Evolutionary conservation across 176 grass and related monocot species (phyloP), one percentile per base, ranked within the genome.

Genomic region (Avena atlantica): DNA sequence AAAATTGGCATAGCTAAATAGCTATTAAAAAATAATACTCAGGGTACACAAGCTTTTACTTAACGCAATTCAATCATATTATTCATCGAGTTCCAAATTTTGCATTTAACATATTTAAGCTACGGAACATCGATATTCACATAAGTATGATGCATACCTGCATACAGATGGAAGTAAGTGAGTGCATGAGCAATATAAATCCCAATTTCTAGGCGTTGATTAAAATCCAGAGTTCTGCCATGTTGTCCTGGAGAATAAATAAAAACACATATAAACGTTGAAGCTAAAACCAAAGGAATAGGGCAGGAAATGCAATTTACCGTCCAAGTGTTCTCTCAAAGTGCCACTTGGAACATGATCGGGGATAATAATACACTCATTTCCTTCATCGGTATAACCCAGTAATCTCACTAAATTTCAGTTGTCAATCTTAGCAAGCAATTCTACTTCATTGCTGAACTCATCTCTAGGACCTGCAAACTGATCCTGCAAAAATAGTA

Each of bases 151-250:
- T 47, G 12, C 47, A 44, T 81, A 99, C 97, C 94, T 86, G 97
- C 97, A 87, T 96, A 99, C 51, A 96, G 78, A 96, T 99, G 97
- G 72, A 96, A 92, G 91, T 99, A 99, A 86, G 97, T 96, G 57
- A 99, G 87, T 81, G 88, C 94, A 78, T 99, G 94, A 76, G 97
- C 92, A 86, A 99, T 85, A 87, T 99, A 94, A 62, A 99, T 99
- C 15, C 94, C 97, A 78, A 99, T 99, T 90, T 94, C 97, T 60
- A 99, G 59, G 24, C 97, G 97, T 51, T 99, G 92, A 86, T 94
- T 92, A 83, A 99, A 99, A 87, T 99, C 97, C 58, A 99, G 87
- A 45, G 89, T 88, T 84, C 87, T 99, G 63, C 92, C 97, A 76
- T 83, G 83, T 52, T 93, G 87, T 73, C 90, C 97, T 98, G 91